phyloP scores from a whole-genome alignment of 23 red algal species.

The Gracilariopsis chorda region DNA sequence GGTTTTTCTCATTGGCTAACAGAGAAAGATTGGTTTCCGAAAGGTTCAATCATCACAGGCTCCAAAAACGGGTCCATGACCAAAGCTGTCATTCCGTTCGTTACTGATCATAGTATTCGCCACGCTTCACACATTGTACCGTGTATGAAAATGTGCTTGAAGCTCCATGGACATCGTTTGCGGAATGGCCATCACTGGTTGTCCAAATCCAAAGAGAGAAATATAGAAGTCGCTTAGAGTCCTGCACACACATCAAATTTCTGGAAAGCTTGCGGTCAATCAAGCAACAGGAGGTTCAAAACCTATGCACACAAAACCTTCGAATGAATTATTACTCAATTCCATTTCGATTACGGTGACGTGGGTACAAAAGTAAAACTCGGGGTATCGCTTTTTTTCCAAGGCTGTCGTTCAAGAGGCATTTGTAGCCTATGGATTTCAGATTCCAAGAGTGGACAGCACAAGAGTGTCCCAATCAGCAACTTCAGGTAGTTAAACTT shows the following conservation, averaged over 20 bases:
- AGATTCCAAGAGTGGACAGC: too few relatives aligned
- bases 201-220: background rate
- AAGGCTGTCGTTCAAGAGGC: too few relatives aligned
- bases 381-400: too few relatives aligned
- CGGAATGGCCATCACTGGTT: background rate
- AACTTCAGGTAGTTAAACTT: too few relatives aligned
- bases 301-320: background rate
- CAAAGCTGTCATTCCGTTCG: background rate
- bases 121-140: background rate
- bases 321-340: background rate
- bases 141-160: background rate
- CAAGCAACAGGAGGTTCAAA: background rate
- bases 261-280: background rate
- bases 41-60: background rate
- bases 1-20: background rate
- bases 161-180: background rate
- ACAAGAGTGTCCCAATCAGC: too few relatives aligned
- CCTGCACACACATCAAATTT: background rate
- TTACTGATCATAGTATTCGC: background rate
- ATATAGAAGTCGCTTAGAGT: background rate
- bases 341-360: background rate
- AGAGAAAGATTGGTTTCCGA: background rate
- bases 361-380: background rate
- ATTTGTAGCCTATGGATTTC: too few relatives aligned
- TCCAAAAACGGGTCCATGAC: background rate